Evolutionary conservation across 129 eudicot species (phyloP).

Genomic region (Dittrichia graveolens): DNA sequence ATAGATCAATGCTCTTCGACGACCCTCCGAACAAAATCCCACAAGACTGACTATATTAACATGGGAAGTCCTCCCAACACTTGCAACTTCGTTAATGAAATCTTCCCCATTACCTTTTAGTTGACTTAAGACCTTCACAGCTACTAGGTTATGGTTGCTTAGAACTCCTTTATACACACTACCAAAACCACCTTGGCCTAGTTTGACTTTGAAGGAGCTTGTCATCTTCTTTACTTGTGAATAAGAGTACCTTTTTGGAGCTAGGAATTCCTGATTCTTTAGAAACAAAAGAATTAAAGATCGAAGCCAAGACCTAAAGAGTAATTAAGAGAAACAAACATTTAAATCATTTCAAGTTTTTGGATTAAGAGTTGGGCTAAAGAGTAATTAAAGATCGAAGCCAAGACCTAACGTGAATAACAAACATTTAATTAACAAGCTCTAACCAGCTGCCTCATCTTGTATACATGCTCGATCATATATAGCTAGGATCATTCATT

Average conservation of each 20-base stretch:
- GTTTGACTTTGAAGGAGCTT: slow-evolving; percentile 29
- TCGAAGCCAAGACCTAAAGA: too few relatives aligned
- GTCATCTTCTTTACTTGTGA: slow-evolving; percentile 44
- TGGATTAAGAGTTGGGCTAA: too few relatives aligned
- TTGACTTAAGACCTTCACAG: slow-evolving; percentile 27
- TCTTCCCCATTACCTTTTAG: slow-evolving; percentile 39
- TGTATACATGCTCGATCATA: too few relatives aligned
- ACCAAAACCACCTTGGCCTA: slow-evolving; percentile 55
- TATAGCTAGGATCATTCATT: too few relatives aligned
- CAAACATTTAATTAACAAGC: neutral
- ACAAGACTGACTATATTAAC: slow-evolving; percentile 32
- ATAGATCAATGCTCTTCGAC: slow-evolving; percentile 31
- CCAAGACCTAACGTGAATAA: too few relatives aligned
- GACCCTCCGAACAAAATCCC: slow-evolving; percentile 37
- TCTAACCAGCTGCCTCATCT: too few relatives aligned
- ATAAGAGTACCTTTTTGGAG: slow-evolving; percentile 43
- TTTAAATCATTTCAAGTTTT: too few relatives aligned
- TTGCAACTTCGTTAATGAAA: slow-evolving; percentile 42
- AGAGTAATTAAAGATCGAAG: too few relatives aligned
- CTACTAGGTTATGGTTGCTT: slow-evolving; percentile 26
- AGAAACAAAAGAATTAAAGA: too few relatives aligned
- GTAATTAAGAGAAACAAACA: too few relatives aligned
- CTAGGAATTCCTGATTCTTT: slow-evolving; percentile 28
- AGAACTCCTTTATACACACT: slow-evolving; percentile 47
- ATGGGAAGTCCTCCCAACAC: slow-evolving; percentile 33